These are phyloP conservation scores for Hanseniaspora mollemarum DNA, from an alignment of 805 yeast species.

Conservation along the genomic window DNA sequence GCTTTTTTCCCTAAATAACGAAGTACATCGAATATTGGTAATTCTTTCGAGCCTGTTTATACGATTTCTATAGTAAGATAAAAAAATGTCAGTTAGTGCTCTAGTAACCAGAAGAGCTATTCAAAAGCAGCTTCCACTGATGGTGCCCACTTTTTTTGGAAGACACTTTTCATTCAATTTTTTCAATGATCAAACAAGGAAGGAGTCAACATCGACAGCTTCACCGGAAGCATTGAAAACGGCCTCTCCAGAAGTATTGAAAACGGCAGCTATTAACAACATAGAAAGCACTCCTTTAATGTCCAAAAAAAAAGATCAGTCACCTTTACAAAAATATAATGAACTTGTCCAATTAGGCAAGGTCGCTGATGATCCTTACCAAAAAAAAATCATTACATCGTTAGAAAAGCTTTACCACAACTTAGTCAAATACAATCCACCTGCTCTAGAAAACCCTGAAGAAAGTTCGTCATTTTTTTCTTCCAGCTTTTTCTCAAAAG, in stretches of 20 bases:
- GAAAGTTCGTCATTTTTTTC: neutral
- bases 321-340: slow-evolving; percentile 46
- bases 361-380: slow-evolving; percentile 65
- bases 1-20: no score
- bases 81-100: neutral
- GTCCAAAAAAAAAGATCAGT: slow-evolving; percentile 16
- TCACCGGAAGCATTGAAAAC: neutral
- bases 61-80: no score
- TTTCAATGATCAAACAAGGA: neutral
- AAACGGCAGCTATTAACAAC: neutral
- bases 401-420: slow-evolving; percentile 49
- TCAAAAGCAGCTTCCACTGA: neutral
- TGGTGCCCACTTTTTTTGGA: neutral
- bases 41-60: no score
- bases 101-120: neutral
- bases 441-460: slow-evolving; percentile 35
- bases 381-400: slow-evolving; percentile 56
- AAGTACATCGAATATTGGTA: no score
- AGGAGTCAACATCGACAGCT: neutral
- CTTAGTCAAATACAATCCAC: slow-evolving; percentile 50
- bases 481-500: slow-evolving; percentile 8
- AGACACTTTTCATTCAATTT: neutral
- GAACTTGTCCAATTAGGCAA: slow-evolving; percentile 38
- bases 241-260: neutral
- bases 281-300: neutral